Evolutionary conservation across 306 rosid species (phyloP).

Genomic region (Citrullus colocynthis): DNA sequence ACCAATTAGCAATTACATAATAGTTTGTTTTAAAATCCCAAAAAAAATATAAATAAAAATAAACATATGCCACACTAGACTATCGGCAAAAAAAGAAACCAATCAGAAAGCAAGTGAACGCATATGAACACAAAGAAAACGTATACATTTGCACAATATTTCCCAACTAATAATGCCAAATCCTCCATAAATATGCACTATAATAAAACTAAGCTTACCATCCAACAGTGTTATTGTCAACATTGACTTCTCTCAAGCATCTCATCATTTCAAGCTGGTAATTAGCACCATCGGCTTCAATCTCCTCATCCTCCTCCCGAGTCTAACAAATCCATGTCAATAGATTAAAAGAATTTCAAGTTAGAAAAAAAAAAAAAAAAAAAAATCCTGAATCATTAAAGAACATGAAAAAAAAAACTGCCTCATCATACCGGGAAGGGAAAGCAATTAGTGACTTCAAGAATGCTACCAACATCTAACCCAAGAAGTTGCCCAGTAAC

Average conservation of each 20-base stretch:
- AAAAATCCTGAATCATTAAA: background rate
- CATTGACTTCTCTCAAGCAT: constrained; percentile 96
- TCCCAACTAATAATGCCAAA: background rate
- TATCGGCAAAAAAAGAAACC: background rate
- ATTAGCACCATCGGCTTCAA: constrained; percentile 97
- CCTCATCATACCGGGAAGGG: constrained; percentile 69
- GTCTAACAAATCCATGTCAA: constrained; percentile 23
- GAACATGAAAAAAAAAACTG: background rate
- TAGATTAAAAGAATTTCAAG: background rate
- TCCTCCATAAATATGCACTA: background rate
- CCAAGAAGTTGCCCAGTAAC: constrained; percentile 99
- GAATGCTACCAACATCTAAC: constrained; percentile 92
- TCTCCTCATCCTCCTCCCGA: constrained; percentile 92
- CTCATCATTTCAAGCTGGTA: constrained; percentile 99
- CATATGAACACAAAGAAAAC: background rate
- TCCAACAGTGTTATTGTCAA: constrained; percentile 95
- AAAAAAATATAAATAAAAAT: too few relatives aligned
- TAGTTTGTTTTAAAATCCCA: too few relatives aligned
- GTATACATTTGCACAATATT: background rate
- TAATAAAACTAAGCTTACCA: constrained; percentile 39
- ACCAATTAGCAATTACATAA: background rate
- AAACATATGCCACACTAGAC: too few relatives aligned
- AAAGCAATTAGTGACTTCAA: constrained; percentile 95
- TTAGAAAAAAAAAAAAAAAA: background rate
- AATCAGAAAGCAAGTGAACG: background rate